Percentiles rank a stretch among this genome's conserved stretches.
Evolutionary conservation across 352 stramenopile genomes (phyloP).

Genomic region (Phytopythium aichiense): DNA sequence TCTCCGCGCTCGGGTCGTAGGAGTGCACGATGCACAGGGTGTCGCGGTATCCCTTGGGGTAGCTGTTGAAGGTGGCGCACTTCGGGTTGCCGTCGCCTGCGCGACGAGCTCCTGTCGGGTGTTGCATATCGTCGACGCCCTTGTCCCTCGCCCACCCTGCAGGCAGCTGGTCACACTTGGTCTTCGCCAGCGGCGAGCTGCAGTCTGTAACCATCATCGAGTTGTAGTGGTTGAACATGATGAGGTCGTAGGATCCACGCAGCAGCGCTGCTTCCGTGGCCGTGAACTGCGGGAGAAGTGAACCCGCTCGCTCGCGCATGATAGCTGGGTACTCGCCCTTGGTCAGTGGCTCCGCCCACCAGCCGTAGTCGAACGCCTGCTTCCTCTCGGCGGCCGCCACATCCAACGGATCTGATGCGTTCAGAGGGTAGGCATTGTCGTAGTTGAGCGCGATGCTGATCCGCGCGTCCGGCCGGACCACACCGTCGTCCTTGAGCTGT

Average conservation of each 20-base stretch:
- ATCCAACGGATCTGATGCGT: conserved; percentile 30
- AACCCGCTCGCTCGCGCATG: conserved; percentile 74
- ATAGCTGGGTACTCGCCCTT: conserved; percentile 83
- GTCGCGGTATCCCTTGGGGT: conserved; percentile 35
- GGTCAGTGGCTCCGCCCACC: conserved; percentile 74
- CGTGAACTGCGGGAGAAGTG: conserved; percentile 83
- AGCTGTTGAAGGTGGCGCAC: conserved; percentile 38
- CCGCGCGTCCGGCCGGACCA: conserved; percentile 33
- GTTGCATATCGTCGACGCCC: conserved; percentile 31
- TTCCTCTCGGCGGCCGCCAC: conserved; percentile 59
- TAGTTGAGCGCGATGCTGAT: conserved; percentile 89
- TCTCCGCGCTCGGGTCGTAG: conserved; percentile 29
- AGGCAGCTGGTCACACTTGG: conserved; percentile 16
- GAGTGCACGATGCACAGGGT: conserved; percentile 35
- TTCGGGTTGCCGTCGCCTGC: conserved; percentile 26
- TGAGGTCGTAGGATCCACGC: conserved; percentile 79
- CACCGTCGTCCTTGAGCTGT: conserved; percentile 39
- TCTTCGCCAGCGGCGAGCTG: conserved; percentile 10
- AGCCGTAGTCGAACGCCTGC: conserved; percentile 84
- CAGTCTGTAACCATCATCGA: conserved; percentile 36
- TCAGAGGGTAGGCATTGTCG: conserved; percentile 63
- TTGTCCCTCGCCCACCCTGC: conserved; percentile 26
- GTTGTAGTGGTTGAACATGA: conserved; percentile 92
- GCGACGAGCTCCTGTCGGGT: conserved; percentile 6
- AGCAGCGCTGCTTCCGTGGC: conserved; percentile 56